Base-by-base conservation (phyloP, 352 stramenopile genomes). In the Phytophthora hybrid region DNA sequence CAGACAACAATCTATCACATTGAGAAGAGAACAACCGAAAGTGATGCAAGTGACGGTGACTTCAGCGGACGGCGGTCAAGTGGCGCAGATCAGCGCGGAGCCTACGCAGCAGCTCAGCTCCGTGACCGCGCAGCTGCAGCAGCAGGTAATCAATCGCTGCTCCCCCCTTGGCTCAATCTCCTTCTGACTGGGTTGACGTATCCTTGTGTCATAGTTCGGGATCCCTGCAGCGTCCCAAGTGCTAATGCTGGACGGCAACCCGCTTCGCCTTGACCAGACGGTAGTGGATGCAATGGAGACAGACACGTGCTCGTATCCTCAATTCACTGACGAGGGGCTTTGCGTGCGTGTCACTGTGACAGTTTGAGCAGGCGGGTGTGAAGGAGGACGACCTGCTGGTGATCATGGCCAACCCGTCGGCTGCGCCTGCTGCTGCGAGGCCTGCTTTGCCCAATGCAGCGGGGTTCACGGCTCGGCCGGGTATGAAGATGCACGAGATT, bases 401-500 rank as follows among this genome's bases (percentile, higher is more conserved):
- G 29, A 77, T 95, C 47, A 85, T 84, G 75, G 55, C 66, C 32
- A 86, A 83, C 29, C 60, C 84, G 3, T 81, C 75, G 55, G 44
- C 71, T 41, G 47, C 69, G 16, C 39, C 73, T 19, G 39, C 71
- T 7, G 26, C 73, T 57, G n/a, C 39, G 31, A 61, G 62, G 9
- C 26, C 71, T 56, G 57, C 63, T 67, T 47, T 74, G 21, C 46
- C 66, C 2, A 74, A 10, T 53, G 26, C 70, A 10, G 31, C 73
- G 4, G 63, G 63, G 10, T 88, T 87, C 23, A 69, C 61, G 44
- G 85, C 84, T 59, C 88, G 79, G 14, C 41, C 85, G 8, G 85
- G 85, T 52, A 96, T 97, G 90, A 87, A 85, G 21, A 41, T 95
- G 14, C 74, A 86, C 53, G 90, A 97, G 31, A 95, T 97, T 66